Base-by-base conservation (phyloP, 257 asterid genomes). In the Fraxinus cuspidata region DNA sequence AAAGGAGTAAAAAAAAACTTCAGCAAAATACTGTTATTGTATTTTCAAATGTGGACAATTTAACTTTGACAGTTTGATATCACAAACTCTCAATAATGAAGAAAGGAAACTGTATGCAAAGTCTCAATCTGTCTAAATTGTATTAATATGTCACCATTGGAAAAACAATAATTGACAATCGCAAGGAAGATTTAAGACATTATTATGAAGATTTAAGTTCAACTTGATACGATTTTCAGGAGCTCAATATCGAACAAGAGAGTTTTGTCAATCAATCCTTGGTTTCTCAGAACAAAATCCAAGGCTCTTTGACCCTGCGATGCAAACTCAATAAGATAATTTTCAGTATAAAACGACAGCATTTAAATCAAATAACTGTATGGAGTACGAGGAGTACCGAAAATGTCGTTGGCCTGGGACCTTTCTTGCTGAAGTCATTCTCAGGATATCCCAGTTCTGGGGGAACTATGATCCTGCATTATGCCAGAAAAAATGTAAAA, bases 371-470 rank as follows among this genome's bases (percentile, higher is more conserved):
- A 70, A 66, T 15, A 74, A 10, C 60, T 31, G 3, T 64, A 4
- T 47, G 34, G 65, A 82, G 74, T 25, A 53, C 4, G 44, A 19
- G 42, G 71, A 79, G 77, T 92, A 95, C 99, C 93, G 98, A 96
- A 85, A 96, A 96, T 21, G 98, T 93, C 7, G 97, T 89, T 86
- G 99, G 99, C 78, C 91, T 85, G 42, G 98, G 98, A 82, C 98
- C 99, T 88, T 90, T 89, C 92, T 89, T 96, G 93, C 92, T 89
- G 90, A 21, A 93, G 89, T 96, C 98, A 80, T 89, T 85, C 49
- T 93, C 98, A 21, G 97, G 98, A 84, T 96, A 95, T 79, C 98
- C 99, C 72, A 96, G 83, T 74, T 96, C 98, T 51, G 98, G 99
- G 74, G 99, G 99, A 72, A 96, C 98, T 66, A 96, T 35, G 35